Conservation (phyloP, 176 grass and related monocot species). For the Stipa capillata region DNA sequence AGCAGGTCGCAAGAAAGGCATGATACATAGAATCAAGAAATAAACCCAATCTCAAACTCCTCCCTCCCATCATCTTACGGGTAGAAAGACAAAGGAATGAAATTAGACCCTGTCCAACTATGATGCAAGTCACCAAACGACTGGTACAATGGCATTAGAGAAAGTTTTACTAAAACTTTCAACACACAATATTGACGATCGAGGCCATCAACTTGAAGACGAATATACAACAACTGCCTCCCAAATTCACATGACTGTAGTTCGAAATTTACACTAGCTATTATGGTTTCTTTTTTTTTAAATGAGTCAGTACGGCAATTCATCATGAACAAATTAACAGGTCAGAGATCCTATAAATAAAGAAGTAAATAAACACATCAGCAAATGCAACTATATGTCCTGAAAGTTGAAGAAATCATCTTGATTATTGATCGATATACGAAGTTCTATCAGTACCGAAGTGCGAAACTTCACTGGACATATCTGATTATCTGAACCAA, state of each 20-base stretch:
- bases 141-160: neutral
- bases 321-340: neutral
- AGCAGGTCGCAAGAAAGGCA: slow-evolving; percentile 9
- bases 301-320: neutral
- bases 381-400: too few species aligned
- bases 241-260: neutral
- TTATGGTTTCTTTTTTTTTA: neutral
- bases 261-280: neutral
- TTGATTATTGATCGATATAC: too few species aligned
- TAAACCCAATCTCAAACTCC: slow-evolving; percentile 11
- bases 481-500: too few species aligned
- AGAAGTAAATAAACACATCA: neutral
- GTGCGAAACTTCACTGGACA: too few species aligned
- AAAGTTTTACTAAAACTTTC: neutral
- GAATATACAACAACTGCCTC: neutral
- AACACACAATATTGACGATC: neutral
- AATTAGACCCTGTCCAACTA: neutral
- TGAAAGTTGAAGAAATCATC: too few species aligned
- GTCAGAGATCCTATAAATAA: neutral
- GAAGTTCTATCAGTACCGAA: too few species aligned
- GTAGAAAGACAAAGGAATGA: neutral
- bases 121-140: neutral
- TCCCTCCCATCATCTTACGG: slow-evolving; percentile 27
- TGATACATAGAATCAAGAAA: slow-evolving; percentile 14
- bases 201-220: neutral